Conservation (phyloP, 176 grass and related monocot species). For the Carex scoparia region DNA sequence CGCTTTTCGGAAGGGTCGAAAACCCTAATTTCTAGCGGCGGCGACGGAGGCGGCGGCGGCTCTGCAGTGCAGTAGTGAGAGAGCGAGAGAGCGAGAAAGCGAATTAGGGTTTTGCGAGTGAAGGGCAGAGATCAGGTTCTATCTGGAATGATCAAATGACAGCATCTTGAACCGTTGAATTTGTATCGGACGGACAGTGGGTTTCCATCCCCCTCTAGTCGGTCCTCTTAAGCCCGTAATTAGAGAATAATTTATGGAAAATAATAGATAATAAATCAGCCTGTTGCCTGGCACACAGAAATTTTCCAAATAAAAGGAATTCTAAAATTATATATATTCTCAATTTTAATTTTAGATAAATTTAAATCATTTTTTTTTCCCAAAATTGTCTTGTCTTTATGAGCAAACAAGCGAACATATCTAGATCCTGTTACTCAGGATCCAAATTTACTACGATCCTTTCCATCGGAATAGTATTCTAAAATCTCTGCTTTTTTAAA, state of each 20-base stretch:
- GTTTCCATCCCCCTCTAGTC: background rate
- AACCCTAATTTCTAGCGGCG: conserved; percentile 1
- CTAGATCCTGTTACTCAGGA: too few species aligned
- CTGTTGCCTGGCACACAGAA: background rate
- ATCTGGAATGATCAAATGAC: background rate
- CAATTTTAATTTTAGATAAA: too few species aligned
- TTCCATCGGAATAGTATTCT: too few species aligned
- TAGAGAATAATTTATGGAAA: background rate
- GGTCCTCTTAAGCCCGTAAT: background rate
- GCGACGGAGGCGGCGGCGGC: background rate
- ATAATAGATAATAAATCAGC: background rate
- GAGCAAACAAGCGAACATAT: too few species aligned
- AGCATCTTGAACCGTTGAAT: background rate
- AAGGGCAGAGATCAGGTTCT: background rate
- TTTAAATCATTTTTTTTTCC: too few species aligned
- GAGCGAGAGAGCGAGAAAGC: background rate
- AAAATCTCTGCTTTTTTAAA: too few species aligned
- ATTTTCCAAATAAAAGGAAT: background rate
- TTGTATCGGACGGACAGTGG: background rate
- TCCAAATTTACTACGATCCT: too few species aligned
- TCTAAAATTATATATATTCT: too few species aligned
- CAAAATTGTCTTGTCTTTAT: too few species aligned
- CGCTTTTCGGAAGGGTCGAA: background rate
- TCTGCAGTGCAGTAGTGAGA: background rate
- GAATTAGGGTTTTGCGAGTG: conserved; percentile 20